Conservation (phyloP, 2,329 filamentous ascomycete genomes). For the Claviceps quebecensis region DNA sequence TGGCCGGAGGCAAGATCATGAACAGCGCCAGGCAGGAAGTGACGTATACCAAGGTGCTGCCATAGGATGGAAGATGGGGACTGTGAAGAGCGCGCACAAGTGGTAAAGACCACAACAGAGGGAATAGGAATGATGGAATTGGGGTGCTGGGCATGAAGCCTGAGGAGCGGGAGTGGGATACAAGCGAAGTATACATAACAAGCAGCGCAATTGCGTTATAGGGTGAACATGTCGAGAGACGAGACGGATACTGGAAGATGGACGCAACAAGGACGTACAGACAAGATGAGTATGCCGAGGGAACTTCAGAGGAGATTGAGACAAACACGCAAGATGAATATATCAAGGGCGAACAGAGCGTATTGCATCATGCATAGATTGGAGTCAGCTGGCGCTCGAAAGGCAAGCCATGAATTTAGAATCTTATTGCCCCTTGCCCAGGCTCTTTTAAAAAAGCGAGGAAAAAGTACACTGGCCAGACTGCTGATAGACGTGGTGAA, state of each 20-base stretch:
- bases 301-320: neutral
- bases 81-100: neutral
- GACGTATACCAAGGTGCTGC: conserved; percentile 65
- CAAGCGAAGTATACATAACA: neutral
- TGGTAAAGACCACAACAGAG: neutral
- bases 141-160: neutral
- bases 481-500: neutral
- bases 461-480: neutral
- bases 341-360: neutral
- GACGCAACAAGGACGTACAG: no score
- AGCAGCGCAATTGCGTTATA: no score
- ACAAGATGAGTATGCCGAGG: no score
- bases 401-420: neutral
- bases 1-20: conserved; percentile 61
- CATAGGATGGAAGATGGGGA: conserved; percentile 25
- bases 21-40: conserved; percentile 35
- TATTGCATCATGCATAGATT: neutral
- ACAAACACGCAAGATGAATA: neutral
- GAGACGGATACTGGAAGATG: no score
- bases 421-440: neutral
- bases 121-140: neutral
- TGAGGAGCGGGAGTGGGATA: neutral
- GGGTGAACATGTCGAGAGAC: no score
- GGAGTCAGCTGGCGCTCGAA: neutral
- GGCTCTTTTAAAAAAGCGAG: neutral